These are phyloP conservation scores for Tetrapisispora nanseiensis DNA, from an alignment of 805 yeast genomes.

Conservation along the genomic window DNA sequence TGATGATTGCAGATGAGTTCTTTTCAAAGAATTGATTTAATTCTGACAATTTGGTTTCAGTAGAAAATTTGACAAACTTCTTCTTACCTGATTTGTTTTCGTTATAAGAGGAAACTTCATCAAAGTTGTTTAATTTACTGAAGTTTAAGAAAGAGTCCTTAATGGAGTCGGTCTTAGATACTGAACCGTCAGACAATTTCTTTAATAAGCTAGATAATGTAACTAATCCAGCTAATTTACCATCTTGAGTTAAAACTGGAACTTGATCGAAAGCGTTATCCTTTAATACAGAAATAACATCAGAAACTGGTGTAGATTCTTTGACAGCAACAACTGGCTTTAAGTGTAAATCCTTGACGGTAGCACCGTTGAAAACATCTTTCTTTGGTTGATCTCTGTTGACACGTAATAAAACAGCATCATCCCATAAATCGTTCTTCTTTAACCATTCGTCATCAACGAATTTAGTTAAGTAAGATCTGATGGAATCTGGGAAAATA, in stretches of 20 bases:
- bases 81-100: constrained; percentile 56
- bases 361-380: constrained; percentile 42
- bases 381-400: constrained; percentile 15
- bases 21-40: constrained; percentile 75
- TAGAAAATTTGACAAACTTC: constrained; percentile 55
- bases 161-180: constrained; percentile 47
- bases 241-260: constrained; percentile 54
- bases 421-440: constrained; percentile 62
- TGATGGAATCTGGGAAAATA: constrained; percentile 76
- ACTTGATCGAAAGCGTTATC: constrained; percentile 76
- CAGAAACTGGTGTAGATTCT: constrained; percentile 46
- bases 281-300: constrained; percentile 60
- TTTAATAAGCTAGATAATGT: constrained; percentile 67
- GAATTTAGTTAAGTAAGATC: constrained; percentile 79
- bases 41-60: constrained; percentile 53
- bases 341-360: constrained; percentile 59
- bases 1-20: constrained; percentile 74
- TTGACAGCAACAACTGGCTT: constrained; percentile 74
- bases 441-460: constrained; percentile 89
- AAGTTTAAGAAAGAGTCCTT: constrained; percentile 51
- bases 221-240: constrained; percentile 63
- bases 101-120: constrained; percentile 49
- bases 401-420: constrained; percentile 33
- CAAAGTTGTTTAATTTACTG: constrained; percentile 54
- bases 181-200: constrained; percentile 50